Evolutionary conservation across 2,329 filamentous ascomycete species (phyloP).

Genomic region (Neonectria faginata): DNA sequence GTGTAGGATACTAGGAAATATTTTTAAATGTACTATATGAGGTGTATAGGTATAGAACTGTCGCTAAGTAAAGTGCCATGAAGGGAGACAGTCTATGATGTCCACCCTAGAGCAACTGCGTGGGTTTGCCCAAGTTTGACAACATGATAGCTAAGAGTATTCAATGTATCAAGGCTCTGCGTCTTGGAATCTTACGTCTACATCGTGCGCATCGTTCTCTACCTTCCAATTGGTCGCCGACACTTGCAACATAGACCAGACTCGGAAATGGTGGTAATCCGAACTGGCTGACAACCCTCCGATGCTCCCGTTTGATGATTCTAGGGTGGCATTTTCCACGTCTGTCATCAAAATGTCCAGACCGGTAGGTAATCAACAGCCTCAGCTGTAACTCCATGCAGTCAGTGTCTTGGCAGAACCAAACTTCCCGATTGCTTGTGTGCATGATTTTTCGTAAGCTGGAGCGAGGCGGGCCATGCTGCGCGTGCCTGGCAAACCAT

Average conservation of each 20-base stretch:
- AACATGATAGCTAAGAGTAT: neutral
- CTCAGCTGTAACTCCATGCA: neutral
- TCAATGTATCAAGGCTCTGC: too few species aligned
- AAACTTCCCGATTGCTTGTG: neutral
- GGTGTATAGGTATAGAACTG: neutral
- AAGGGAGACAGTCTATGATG: neutral
- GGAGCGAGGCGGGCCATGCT: neutral
- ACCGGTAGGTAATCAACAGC: neutral
- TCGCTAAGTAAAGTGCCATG: neutral
- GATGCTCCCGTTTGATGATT: neutral
- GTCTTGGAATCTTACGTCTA: too few species aligned
- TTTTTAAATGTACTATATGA: neutral
- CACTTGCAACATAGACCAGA: neutral
- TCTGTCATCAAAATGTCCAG: neutral
- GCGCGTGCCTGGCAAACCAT: neutral
- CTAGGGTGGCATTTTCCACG: neutral
- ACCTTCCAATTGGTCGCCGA: neutral
- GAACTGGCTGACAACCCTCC: neutral
- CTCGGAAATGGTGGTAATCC: neutral
- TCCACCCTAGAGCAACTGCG: neutral
- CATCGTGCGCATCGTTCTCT: neutral
- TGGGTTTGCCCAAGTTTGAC: neutral
- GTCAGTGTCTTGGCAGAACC: neutral
- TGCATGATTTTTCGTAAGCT: conserved; percentile 1
- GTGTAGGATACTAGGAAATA: neutral